Evolutionary conservation across 2,329 filamentous ascomycete species (phyloP), one percentile per base, ranked within the genome.

Genomic region (Thelonectria rubi): DNA sequence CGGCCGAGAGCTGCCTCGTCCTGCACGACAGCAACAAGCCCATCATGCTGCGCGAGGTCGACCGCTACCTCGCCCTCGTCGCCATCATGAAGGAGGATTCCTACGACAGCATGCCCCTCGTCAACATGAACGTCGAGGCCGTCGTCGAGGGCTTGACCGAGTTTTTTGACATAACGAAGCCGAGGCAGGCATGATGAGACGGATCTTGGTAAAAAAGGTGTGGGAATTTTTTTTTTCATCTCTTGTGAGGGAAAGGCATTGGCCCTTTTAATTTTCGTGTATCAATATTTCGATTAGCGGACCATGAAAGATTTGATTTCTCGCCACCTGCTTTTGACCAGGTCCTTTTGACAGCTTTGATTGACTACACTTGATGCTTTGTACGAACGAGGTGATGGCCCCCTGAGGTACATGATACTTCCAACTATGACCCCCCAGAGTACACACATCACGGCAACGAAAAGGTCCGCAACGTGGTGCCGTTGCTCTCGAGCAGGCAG

Each of bases 11-110:
- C 74, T 86, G 84, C 62, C 87, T 91, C 76, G 87, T 91, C 21
- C 76, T 91, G 47, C 86, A 87, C 66, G 87, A 90, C 68, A 84
- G 82, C 51, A 84, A 84, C 72, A 81, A 87, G 66, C 88, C 88
- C 42, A 88, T 90, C 63, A 86, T 90, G 81, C 76, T 91, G 73
- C 81, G 88, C 18, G 88, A 91, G 78, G 88, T 91, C 15, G 88
- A 91, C 71, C 84, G 86, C 64, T 93, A 94, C 74, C 82, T 95
- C 47, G 91, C 91, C 0, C 82, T 96, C 14, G 91, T 96, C 34
- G 93, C 92, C 62, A 90, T 96, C 65, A 94, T 94, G 91, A 91
- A 90, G 75, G 91, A 94, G 73, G 91, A 91, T 56, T 91, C 89
- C 26, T 92, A 92, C 69, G 90, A 93, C 73, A 92, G 91, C 80